Base-by-base conservation (phyloP, 2,329 filamentous ascomycete species). In the Epichloe coenophiala region DNA sequence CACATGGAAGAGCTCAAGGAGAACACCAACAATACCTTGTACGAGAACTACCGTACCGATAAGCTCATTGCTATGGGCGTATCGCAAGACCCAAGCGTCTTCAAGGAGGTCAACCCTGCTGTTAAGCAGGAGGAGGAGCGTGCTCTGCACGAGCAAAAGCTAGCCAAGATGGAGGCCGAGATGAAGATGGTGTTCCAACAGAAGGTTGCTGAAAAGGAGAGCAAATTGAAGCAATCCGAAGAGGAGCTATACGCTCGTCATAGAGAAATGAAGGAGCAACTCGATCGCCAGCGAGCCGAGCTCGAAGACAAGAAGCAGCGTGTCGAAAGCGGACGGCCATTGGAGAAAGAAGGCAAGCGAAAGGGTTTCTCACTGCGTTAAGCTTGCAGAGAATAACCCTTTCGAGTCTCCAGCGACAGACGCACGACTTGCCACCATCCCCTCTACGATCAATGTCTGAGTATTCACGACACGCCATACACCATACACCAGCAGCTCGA, bases 121-220 rank as follows among this genome's bases (percentile, higher is more conserved):
- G 93, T 97, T 73, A 98, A 98, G 84, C 93, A 98, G 74, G 93
- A 98, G 71, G 93, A 98, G 75, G 93, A 98, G 78, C 88, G 93
- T 63, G 84, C 87, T 57, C 78, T 98, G 60, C 93, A 98, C 79
- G 93, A 98, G 75, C 90, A 96, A 79, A 98, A 98, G 79, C 88
- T 98, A 61, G 88, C 91, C 71, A 98, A 98, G 88, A 98, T 98
- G 93, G 93, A 98, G 73, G 83, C 89, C 65, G 93, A 98, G 72
- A 98, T 98, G 93, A 98, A 98, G 88, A 95, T 96, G 88, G 93
- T 98, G 60, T 98, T 98, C 88, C 93, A 97, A 71, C 93, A 98
- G 70, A 98, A 98, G 85, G 93, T 98, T 35, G 83, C 88, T 59
- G 93, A 98, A 72, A 98, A 98, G 78, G 93, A 98, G 75, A 95